These are phyloP conservation scores for Cryptosporidium sp. DNA, from an alignment of 169 alveolate genomes.

Conservation along the genomic window DNA sequence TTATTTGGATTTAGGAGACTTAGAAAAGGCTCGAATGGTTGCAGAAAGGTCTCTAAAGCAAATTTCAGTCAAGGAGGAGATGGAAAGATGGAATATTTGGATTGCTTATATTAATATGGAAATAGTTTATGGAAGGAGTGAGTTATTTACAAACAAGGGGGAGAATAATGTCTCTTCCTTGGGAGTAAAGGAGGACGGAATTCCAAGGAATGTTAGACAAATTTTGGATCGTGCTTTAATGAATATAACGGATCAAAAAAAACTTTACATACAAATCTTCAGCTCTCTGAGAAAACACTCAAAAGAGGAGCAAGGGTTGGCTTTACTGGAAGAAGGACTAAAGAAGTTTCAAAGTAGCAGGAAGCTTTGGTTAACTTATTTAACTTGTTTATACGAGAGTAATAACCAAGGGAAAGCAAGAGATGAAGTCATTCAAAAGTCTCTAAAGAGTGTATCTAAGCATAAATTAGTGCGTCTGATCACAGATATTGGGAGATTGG, in stretches of 20 bases:
- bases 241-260: conserved; percentile 57
- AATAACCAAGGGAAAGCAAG: conserved; percentile 36
- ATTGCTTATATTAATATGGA: conserved; percentile 88
- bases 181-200: background rate
- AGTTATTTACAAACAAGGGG: background rate
- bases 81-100: conserved; percentile 84
- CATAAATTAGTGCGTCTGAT: conserved; percentile 36
- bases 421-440: conserved; percentile 60
- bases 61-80: conserved; percentile 82
- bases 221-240: conserved; percentile 50
- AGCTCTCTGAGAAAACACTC: conserved; percentile 17
- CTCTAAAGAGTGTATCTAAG: conserved; percentile 40
- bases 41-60: conserved; percentile 85
- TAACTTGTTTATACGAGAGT: conserved; percentile 50
- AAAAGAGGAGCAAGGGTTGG: background rate
- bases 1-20: conserved; percentile 82
- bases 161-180: background rate
- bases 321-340: conserved; percentile 28
- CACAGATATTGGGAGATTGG: conserved; percentile 85
- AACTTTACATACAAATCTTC: conserved; percentile 39
- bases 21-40: conserved; percentile 84
- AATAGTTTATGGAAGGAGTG: conserved; percentile 80
- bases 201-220: conserved; percentile 9
- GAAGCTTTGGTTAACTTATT: conserved; percentile 78
- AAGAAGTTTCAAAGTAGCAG: conserved; percentile 56